Conservation (phyloP, 495 filamentous ascomycete genomes). For the Physcia stellaris region DNA sequence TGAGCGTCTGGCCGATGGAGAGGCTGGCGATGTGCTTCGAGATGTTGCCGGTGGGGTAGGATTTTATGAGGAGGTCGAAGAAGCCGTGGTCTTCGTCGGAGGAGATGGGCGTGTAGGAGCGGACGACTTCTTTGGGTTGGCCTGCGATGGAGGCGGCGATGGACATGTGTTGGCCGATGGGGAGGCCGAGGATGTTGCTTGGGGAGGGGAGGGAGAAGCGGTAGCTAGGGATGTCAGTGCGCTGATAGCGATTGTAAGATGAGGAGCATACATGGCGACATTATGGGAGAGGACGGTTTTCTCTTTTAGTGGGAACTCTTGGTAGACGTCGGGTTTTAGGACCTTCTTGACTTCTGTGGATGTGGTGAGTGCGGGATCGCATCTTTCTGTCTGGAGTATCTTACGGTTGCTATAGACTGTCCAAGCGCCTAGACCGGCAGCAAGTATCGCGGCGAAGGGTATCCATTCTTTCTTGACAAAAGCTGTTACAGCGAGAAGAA, state of each 20-base stretch:
- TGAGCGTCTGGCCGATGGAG: constrained; percentile 72
- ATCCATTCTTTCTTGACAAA: constrained; percentile 70
- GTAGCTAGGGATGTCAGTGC: constrained; percentile 37
- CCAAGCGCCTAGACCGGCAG: constrained; percentile 37
- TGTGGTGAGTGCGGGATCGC: too few species aligned
- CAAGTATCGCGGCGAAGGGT: constrained; percentile 53
- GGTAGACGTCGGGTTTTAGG: constrained; percentile 53
- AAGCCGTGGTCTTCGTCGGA: constrained; percentile 84
- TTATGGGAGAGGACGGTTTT: constrained; percentile 87
- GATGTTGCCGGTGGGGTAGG: constrained; percentile 94
- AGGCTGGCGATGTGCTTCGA: constrained; percentile 76
- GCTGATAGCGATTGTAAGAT: background rate
- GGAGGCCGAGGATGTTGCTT: constrained; percentile 78
- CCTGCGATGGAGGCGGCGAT: constrained; percentile 71
- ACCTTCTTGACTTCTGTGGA: constrained; percentile 55
- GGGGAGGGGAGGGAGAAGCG: constrained; percentile 70
- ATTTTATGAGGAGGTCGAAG: constrained; percentile 95
- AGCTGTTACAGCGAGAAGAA: constrained; percentile 60
- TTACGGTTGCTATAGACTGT: constrained; percentile 51
- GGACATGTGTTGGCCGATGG: constrained; percentile 97
- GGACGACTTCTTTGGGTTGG: constrained; percentile 72
- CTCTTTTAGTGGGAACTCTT: constrained; percentile 72
- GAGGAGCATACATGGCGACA: constrained; percentile 20
- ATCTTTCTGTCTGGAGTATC: constrained; percentile 14
- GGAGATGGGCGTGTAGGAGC: constrained; percentile 93